Evolutionary conservation across 2,329 filamentous ascomycete genomes (phyloP), one percentile per base, ranked within the genome.

Genomic region (Paracoccidioides brasiliensis): DNA sequence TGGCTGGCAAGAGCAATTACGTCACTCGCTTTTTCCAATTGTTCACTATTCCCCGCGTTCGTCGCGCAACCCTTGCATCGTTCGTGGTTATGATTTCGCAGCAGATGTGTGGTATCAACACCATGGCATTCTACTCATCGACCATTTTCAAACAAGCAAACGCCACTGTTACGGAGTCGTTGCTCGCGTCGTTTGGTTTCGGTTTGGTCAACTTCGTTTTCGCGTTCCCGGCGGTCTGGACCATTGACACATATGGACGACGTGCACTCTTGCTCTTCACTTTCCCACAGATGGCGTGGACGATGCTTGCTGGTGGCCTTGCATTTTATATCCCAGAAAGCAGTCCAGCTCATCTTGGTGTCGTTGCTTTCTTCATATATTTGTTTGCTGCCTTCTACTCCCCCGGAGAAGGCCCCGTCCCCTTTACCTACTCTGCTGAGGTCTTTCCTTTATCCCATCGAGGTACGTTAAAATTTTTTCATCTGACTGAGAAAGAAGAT

Each of bases 61-160:
- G 74, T 42, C 73, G 74, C 43, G 89, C 89, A 2, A 90, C 83
- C 3, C 76, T 86, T 35, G 88, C 88, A 5, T 85, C 87, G 0
- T 86, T 83, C 60, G 81, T 82, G 1, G 86, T 91, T 61, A 94
- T 94, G 88, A 82, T 86, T 63, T 82, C 82, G 0, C 84, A 86
- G 68, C 83, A 86, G 67, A 83, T 86, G 78, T 85, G 82, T 62
- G 80, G 79, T 70, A 76, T 86, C 68, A 87, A 88, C 65, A 85
- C 88, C 56, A 85, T 89, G 55, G 83, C 85, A 0, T 89, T 89
- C 68, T 89, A 90, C 69, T 85, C 81, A 0, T 83, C 81, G 0
- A 83, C 81, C 2, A 68, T 77, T 48, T 76, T 78, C 53, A 54
- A 55, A 5, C 67, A 83, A 0, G 78, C 83, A 2, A 82, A 82